Conservation (phyloP, 495 filamentous ascomycete genomes). For the Cercophora samala region DNA sequence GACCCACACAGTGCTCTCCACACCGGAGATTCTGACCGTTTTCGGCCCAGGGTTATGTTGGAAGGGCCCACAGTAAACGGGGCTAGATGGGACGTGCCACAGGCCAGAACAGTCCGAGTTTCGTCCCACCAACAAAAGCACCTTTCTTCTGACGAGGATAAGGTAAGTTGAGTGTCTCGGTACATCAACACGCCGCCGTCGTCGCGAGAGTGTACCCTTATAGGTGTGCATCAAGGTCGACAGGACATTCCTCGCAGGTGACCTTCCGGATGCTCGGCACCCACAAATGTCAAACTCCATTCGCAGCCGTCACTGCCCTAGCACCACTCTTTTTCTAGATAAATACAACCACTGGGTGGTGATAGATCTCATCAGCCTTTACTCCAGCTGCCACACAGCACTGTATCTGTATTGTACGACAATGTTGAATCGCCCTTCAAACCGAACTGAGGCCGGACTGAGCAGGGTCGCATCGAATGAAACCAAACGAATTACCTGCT, state of each 20-base stretch:
- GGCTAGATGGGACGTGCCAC: background rate
- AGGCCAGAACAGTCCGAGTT: background rate
- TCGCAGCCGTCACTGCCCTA: too few relatives aligned
- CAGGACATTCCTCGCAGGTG: slow-evolving; percentile 1
- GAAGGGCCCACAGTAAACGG: background rate
- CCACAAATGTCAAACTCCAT: background rate
- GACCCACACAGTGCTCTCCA: background rate
- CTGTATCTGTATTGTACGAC: too few relatives aligned
- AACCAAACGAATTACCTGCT: background rate
- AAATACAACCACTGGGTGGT: too few relatives aligned
- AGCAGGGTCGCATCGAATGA: background rate
- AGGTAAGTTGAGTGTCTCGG: background rate
- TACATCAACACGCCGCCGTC: background rate
- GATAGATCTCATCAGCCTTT: too few relatives aligned
- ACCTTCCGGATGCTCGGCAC: slow-evolving; percentile 1
- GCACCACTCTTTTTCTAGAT: background rate
- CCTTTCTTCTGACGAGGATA: background rate
- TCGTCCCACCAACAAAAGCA: background rate
- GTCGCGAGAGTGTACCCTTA: too few relatives aligned
- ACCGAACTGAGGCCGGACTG: background rate
- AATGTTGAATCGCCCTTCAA: too few relatives aligned
- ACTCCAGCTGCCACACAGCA: background rate
- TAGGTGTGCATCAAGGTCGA: background rate
- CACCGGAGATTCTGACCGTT: slow-evolving; percentile 13
- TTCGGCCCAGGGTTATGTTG: slow-evolving; percentile 3